A percentile compares a stretch with the other conserved stretches of the same genome.
Conservation (phyloP, 306 rosid genomes). For the Rosa rugosa region DNA sequence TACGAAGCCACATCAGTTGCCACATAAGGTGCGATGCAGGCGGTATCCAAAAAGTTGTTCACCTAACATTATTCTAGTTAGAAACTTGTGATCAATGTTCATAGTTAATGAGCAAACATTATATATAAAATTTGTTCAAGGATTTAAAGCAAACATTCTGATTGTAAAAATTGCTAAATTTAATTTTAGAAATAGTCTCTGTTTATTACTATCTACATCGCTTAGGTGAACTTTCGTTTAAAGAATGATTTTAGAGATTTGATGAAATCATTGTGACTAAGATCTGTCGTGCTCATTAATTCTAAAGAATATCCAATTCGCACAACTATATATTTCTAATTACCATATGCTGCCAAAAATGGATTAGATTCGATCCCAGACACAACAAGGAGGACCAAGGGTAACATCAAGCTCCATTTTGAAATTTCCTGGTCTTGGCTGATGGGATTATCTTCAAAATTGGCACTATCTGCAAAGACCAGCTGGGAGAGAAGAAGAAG, state of each 20-base stretch:
- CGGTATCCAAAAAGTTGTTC: too few relatives aligned
- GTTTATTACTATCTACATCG: not conserved
- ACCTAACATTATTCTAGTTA: not conserved
- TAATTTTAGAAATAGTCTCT: not conserved
- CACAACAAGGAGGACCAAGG: not conserved
- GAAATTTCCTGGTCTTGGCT: not conserved
- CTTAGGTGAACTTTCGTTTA: not conserved
- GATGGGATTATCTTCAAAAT: not conserved
- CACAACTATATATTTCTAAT: not conserved
- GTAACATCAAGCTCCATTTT: too few relatives aligned
- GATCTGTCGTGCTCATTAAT: not conserved
- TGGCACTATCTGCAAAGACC: not conserved
- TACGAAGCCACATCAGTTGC: not conserved
- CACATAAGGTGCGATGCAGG: too few relatives aligned
- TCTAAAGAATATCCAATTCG: not conserved
- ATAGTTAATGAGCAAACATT: too few relatives aligned
- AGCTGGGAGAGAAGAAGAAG: constrained; percentile 3
- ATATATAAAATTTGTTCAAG: not conserved
- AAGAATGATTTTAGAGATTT: not conserved
- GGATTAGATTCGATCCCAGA: not conserved
- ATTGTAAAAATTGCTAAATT: not conserved
- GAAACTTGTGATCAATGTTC: not conserved
- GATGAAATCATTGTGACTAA: not conserved
- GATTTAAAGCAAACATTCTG: not conserved
- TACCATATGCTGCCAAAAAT: not conserved